Percentiles rank a stretch among this genome's conserved stretches.
phyloP scores from a whole-genome alignment of 768 basidiomycete species.

The Omphalotus guepiniiformis region DNA sequence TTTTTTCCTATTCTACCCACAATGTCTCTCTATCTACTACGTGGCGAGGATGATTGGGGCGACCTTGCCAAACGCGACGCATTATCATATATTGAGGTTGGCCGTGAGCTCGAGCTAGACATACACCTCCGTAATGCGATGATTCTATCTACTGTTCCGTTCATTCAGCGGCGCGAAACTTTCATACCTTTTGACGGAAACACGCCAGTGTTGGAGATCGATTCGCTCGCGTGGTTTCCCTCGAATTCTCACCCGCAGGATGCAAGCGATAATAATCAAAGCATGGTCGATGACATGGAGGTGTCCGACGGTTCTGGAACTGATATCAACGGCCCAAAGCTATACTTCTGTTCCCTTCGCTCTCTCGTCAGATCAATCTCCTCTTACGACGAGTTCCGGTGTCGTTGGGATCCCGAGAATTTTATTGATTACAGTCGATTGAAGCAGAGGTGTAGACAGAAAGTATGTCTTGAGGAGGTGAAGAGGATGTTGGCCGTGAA shows the following conservation, averaged over 20 bases:
- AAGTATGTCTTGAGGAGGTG: conserved; percentile 48
- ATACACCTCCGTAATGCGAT: conserved; percentile 60
- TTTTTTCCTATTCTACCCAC: conserved; percentile 56
- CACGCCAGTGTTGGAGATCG: conserved; percentile 1
- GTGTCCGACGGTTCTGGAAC: background rate
- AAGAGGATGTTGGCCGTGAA: conserved; percentile 53
- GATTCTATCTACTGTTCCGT: conserved; percentile 50
- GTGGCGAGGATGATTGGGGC: conserved; percentile 21
- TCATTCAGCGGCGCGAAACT: background rate
- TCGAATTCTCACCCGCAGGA: background rate
- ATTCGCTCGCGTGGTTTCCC: background rate
- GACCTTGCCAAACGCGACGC: conserved; percentile 12
- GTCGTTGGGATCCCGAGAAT: conserved; percentile 41
- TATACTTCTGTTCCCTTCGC: conserved; percentile 52
- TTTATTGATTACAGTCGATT: conserved; percentile 50
- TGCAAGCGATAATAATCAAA: background rate
- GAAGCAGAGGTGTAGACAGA: conserved; percentile 54
- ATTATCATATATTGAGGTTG: conserved; percentile 39
- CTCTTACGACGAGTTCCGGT: conserved; percentile 55
- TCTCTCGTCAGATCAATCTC: conserved; percentile 49
- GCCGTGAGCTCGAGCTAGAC: conserved; percentile 47
- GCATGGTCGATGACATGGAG: background rate
- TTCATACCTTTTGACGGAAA: conserved; percentile 1
- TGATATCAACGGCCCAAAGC: conserved; percentile 16
- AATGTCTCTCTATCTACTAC: conserved; percentile 50